Evolutionary conservation across 768 basidiomycete species (phyloP).

Genomic region (Mycena filopes): DNA sequence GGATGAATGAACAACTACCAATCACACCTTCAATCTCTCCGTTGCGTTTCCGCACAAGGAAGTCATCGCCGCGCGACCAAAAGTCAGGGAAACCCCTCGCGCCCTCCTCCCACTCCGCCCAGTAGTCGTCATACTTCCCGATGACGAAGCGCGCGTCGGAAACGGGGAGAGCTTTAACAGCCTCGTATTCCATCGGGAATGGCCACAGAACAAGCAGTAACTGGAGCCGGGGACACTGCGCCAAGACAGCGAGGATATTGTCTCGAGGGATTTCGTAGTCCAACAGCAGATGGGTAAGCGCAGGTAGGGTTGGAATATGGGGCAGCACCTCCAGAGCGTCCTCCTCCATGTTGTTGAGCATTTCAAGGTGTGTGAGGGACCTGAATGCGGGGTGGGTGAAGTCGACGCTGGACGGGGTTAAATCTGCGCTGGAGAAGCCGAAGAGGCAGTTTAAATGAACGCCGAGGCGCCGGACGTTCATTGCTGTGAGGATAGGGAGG

Average conservation of each 20-base stretch:
- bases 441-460: not conserved
- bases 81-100: not conserved
- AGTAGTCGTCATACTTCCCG: not conserved
- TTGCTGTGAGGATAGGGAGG: not conserved
- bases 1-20: no score
- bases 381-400: not conserved
- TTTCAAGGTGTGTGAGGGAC: constrained; percentile 3
- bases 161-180: not conserved
- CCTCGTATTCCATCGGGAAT: not conserved
- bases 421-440: no score
- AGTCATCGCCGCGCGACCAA: not conserved
- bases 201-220: not conserved
- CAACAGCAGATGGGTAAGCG: constrained; percentile 1
- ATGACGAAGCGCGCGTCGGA: constrained; percentile 1
- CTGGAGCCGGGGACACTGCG: not conserved
- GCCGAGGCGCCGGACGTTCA: not conserved
- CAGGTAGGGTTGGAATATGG: not conserved
- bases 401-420: not conserved
- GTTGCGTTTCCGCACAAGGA: not conserved
- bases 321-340: not conserved
- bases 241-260: not conserved
- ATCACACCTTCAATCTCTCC: constrained; percentile 3
- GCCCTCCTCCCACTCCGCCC: not conserved
- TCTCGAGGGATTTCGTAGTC: not conserved
- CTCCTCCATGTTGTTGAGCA: not conserved